Evolutionary conservation across 257 asterid genomes (phyloP).

Genomic region (Solanum corneliomulleri): DNA sequence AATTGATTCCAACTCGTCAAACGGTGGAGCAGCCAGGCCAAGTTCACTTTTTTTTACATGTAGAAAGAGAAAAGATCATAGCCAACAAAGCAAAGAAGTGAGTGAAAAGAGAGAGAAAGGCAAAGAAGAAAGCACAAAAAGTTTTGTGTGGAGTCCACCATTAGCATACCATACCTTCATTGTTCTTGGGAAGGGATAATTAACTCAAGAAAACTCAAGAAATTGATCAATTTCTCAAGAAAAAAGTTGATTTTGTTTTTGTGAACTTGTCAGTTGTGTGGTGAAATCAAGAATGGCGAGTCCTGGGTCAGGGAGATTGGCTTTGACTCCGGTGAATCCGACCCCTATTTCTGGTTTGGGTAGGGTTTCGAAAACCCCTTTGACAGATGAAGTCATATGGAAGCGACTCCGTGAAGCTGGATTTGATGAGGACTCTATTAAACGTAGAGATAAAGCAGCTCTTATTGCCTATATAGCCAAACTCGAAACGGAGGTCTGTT

Average conservation of each 20-base stretch:
- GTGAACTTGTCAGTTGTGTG: not conserved
- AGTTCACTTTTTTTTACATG: not conserved
- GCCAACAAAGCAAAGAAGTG: not conserved
- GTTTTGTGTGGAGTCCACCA: conserved; percentile 21
- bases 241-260: not conserved
- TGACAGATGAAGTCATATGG: conserved; percentile 74
- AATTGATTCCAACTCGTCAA: not conserved
- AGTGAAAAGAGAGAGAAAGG: not conserved
- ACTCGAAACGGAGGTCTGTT: conserved; percentile 71
- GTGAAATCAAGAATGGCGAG: conserved; percentile 29
- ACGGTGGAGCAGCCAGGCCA: not conserved
- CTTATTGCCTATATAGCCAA: conserved; percentile 83
- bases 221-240: not conserved
- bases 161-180: not conserved
- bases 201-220: not conserved
- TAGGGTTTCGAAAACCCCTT: conserved; percentile 59
- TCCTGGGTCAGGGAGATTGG: conserved; percentile 46
- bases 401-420: conserved; percentile 80
- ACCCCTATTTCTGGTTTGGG: conserved; percentile 16
- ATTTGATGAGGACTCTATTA: conserved; percentile 84
- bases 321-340: conserved; percentile 25
- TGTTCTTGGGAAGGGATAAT: not conserved
- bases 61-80: not conserved
- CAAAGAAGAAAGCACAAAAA: not conserved
- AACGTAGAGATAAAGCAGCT: conserved; percentile 84